Base-by-base conservation (phyloP, 2,329 filamentous ascomycete genomes). In the Verruconis gallopava region DNA sequence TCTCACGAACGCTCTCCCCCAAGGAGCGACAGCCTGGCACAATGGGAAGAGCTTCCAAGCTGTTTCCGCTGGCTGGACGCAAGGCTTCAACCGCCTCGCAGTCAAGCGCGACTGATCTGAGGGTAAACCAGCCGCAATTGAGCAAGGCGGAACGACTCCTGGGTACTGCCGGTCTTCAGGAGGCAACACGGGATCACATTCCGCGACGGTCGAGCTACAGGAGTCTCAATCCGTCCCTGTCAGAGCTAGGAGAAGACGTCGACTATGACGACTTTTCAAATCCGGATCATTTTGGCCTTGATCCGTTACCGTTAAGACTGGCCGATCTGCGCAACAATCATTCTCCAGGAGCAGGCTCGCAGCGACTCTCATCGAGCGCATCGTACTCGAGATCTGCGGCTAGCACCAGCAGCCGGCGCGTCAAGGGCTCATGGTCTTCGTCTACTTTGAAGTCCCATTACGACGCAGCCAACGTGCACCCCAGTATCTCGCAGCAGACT, bases 121-220 rank as follows among this genome's bases (percentile, higher is more conserved):
- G 25, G 25, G 25, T 9, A 22, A n/a, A 42, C 15, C 33, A 44
- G 21, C 37, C 19, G 25, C 36, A 25, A n/a, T n/a, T 41, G 15
- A 44, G 47, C 39, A 63, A 63, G 48, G 60, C 58, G 37, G 56
- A 61, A 44, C 53, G 55, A 28, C 48, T 62, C 34, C 54, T 63
- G 14, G 59, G 59, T 32, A 60, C 58, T n/a, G 50, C 52, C 12
- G 49, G 53, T 35, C 48, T 55, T 21, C 49, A 30, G n/a, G 25
- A 30, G n/a, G n/a, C 14, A 18, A 14, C 47, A n/a, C 21, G 6
- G 11, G 28, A 13, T 36, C 32, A 22, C 3, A 25, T 37, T 36
- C 12, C 33, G 12, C 33, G 33, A n/a, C 18, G 33, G 33, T 15
- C 18, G 11, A 9, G 6, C 11, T n/a, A 36, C n/a, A 30, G 6